phyloP scores from a whole-genome alignment of 306 rosid species.

The Pterocarpus santalinus region DNA sequence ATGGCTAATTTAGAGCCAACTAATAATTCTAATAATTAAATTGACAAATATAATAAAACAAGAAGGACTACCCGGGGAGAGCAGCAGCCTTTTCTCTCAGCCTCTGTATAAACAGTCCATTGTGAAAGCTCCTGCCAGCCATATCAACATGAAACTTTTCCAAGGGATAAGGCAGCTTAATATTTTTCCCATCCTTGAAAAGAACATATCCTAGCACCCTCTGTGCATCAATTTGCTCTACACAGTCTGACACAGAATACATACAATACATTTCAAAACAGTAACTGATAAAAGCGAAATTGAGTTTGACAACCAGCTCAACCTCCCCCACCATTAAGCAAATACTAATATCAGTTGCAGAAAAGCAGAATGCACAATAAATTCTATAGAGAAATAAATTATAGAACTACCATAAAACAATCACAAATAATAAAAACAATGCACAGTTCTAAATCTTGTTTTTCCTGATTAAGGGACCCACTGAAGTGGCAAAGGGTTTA shows the following conservation, averaged over 20 bases:
- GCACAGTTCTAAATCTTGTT: not conserved
- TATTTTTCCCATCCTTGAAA: conserved; percentile 65
- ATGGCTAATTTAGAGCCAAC: not conserved
- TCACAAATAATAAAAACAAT: not conserved
- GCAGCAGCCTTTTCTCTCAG: conserved; percentile 71
- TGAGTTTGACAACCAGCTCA: not conserved
- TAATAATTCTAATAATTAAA: not conserved
- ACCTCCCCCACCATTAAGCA: conserved; percentile 13
- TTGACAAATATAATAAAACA: not conserved
- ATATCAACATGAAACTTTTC: conserved; percentile 64
- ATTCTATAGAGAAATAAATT: conserved; percentile 1
- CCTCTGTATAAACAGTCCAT: conserved; percentile 76
- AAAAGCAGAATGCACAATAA: not conserved
- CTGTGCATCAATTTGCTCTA: conserved; percentile 77
- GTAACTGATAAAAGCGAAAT: conserved; percentile 15
- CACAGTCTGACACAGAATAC: conserved; percentile 60
- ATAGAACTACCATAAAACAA: not conserved
- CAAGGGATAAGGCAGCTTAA: conserved; percentile 66
- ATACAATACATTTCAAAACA: conserved; percentile 22
- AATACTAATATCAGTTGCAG: not conserved
- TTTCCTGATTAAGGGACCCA: not conserved
- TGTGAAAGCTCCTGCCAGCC: conserved; percentile 80
- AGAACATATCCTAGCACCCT: conserved; percentile 71
- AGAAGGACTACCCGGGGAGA: conserved; percentile 59
- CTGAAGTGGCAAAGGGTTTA: not conserved